Conservation (phyloP, 2,329 filamentous ascomycete species). For the Apiospora phragmitis region DNA sequence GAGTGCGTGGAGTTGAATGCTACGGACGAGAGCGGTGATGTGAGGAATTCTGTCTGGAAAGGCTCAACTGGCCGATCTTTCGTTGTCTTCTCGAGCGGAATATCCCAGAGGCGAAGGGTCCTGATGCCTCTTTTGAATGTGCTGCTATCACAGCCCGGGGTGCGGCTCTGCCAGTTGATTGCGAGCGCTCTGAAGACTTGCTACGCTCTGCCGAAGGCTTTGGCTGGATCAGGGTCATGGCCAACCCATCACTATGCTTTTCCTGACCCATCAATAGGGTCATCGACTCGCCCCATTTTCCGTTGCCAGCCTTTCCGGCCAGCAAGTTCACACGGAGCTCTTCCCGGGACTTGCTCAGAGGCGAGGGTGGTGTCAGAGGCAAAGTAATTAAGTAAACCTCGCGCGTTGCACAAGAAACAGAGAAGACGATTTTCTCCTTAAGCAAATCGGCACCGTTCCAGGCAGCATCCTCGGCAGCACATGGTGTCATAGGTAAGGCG, state of each 20-base stretch:
- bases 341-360: slow-evolving; percentile 56
- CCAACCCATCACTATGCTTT: slow-evolving; percentile 54
- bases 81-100: slow-evolving; percentile 47
- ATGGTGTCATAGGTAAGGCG: slow-evolving; percentile 52
- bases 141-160: slow-evolving; percentile 58
- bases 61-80: slow-evolving; percentile 42
- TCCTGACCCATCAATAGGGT: slow-evolving; percentile 54
- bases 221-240: slow-evolving; percentile 52
- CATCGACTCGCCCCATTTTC: slow-evolving; percentile 64
- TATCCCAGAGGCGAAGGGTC: slow-evolving; percentile 58
- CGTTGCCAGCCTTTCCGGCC: slow-evolving; percentile 56
- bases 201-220: slow-evolving; percentile 34
- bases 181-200: slow-evolving; percentile 40
- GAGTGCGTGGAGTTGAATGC: slow-evolving; percentile 62
- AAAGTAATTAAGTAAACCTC: slow-evolving; percentile 59
- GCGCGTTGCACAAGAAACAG: slow-evolving; percentile 58
- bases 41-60: slow-evolving; percentile 62
- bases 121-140: slow-evolving; percentile 59
- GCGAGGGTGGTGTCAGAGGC: slow-evolving; percentile 62
- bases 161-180: slow-evolving; percentile 25
- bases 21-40: slow-evolving; percentile 54
- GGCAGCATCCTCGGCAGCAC: slow-evolving; percentile 49
- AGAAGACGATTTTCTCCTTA: slow-evolving; percentile 60
- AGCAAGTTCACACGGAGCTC: slow-evolving; percentile 53
- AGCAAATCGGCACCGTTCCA: slow-evolving; percentile 49